Conservation (phyloP, 2,329 filamentous ascomycete genomes). For the Rhinocladiella similis region DNA sequence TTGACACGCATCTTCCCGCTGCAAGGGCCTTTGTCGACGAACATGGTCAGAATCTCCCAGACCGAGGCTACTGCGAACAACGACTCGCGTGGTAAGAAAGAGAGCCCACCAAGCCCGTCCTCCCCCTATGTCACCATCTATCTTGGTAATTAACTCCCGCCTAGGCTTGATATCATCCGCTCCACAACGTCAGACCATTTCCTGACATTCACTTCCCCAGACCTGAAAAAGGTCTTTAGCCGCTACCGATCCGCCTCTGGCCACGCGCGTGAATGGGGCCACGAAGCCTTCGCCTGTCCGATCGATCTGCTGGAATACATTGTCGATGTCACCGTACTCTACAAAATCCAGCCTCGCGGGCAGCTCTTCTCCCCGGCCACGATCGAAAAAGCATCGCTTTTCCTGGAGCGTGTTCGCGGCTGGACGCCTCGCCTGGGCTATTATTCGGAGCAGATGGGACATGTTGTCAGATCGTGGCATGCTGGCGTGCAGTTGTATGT, state of each 20-base stretch:
- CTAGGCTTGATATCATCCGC: constrained; percentile 8
- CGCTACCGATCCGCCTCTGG: background rate
- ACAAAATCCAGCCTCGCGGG: constrained; percentile 6
- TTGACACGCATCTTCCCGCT: constrained; percentile 6
- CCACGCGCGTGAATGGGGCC: constrained; percentile 5
- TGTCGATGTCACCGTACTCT: constrained; percentile 7
- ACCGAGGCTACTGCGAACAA: constrained; percentile 8
- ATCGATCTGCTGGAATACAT: constrained; percentile 13
- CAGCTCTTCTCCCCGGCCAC: constrained; percentile 2
- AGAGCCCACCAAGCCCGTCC: too few species aligned
- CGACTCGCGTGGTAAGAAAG: constrained; percentile 7
- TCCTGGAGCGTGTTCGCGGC: background rate
- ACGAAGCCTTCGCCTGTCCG: constrained; percentile 9
- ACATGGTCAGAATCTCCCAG: constrained; percentile 3
- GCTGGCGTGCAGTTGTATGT: constrained; percentile 6
- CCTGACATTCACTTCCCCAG: constrained; percentile 8
- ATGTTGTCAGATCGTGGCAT: constrained; percentile 5
- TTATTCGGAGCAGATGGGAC: constrained; percentile 6
- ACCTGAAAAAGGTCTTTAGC: constrained; percentile 7
- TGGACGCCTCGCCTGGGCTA: background rate
- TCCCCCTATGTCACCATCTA: too few species aligned
- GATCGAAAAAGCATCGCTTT: background rate
- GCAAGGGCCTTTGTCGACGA: constrained; percentile 6
- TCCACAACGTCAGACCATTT: constrained; percentile 7
- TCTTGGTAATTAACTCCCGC: background rate